Evolutionary conservation across 1,284 basidiomycete species (phyloP).

Genomic region (Uromyces viciae-fabae): DNA sequence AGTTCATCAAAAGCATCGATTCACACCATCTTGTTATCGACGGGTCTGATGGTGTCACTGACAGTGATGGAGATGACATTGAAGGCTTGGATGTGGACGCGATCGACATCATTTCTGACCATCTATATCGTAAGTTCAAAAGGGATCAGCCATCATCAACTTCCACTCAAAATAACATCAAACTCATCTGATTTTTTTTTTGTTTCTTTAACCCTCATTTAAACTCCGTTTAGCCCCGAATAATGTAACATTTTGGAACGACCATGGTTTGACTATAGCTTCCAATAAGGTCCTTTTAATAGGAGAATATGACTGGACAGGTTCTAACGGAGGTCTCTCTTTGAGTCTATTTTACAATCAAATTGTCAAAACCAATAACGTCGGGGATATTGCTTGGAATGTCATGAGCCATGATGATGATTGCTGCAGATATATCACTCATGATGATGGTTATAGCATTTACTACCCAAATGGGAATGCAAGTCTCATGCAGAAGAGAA

Average conservation of each 20-base stretch:
- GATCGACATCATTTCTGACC: conserved; percentile 32
- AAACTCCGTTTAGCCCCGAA: conserved; percentile 15
- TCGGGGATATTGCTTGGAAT: conserved; percentile 40
- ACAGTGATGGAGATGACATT: conserved; percentile 14
- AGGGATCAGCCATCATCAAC: background rate
- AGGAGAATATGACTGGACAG: conserved; percentile 43
- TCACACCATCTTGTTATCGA: conserved; percentile 47
- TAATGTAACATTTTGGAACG: conserved; percentile 31
- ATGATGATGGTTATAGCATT: conserved; percentile 51
- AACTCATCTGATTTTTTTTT: background rate
- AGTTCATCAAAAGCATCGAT: conserved; percentile 36
- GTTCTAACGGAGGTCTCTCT: conserved; percentile 30
- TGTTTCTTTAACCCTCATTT: no score
- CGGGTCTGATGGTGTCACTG: conserved; percentile 42
- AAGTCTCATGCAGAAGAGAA: conserved; percentile 9
- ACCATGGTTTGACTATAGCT: background rate
- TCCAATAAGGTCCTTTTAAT: conserved; percentile 34
- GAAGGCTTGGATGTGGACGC: conserved; percentile 24
- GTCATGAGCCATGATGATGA: conserved; percentile 29
- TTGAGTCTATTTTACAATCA: conserved; percentile 30
- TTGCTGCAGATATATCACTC: conserved; percentile 18
- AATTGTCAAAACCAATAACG: conserved; percentile 21
- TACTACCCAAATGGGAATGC: conserved; percentile 50
- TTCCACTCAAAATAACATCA: background rate
- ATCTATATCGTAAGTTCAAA: conserved; percentile 28